phyloP scores from a whole-genome alignment of 768 basidiomycete genomes.

The Lentinus brumalis region DNA sequence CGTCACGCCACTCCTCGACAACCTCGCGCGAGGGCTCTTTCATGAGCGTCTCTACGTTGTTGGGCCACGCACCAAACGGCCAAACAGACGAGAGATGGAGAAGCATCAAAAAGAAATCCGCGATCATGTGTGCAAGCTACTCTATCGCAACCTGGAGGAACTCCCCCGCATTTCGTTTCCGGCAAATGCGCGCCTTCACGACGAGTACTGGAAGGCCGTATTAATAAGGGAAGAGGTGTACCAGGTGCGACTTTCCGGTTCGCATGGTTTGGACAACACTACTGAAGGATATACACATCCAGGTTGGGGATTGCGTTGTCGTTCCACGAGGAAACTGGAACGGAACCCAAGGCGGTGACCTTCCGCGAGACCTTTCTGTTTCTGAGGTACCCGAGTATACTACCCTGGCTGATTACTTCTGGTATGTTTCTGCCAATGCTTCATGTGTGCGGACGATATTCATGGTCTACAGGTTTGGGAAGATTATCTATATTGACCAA shows the following conservation, averaged over 20 bases:
- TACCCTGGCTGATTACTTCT: slow-evolving; percentile 61
- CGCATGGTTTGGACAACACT: background rate
- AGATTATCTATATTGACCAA: slow-evolving; percentile 55
- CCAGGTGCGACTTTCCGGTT: slow-evolving; percentile 14
- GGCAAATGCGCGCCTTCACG: slow-evolving; percentile 5
- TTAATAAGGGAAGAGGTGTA: slow-evolving; percentile 47
- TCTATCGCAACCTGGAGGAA: background rate
- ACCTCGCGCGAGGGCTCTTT: slow-evolving; percentile 53
- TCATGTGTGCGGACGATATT: background rate
- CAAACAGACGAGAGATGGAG: background rate
- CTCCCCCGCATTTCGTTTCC: slow-evolving; percentile 3
- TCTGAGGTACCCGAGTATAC: slow-evolving; percentile 40
- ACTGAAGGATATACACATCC: background rate
- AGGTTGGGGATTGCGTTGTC: slow-evolving; percentile 69
- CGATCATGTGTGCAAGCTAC: slow-evolving; percentile 1
- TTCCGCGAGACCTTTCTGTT: slow-evolving; percentile 36
- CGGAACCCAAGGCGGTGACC: slow-evolving; percentile 33
- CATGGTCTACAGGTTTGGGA: slow-evolving; percentile 58
- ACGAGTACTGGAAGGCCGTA: slow-evolving; percentile 35
- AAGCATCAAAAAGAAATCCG: slow-evolving; percentile 5
- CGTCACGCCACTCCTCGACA: slow-evolving; percentile 62
- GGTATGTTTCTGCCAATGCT: slow-evolving; percentile 41
- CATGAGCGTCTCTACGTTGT: slow-evolving; percentile 56
- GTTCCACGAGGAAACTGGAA: slow-evolving; percentile 43
- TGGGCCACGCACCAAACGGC: slow-evolving; percentile 42